Evolutionary conservation across 2,329 filamentous ascomycete species (phyloP), one percentile per base, ranked within the genome.

Genomic region (Fusarium mangiferae): DNA sequence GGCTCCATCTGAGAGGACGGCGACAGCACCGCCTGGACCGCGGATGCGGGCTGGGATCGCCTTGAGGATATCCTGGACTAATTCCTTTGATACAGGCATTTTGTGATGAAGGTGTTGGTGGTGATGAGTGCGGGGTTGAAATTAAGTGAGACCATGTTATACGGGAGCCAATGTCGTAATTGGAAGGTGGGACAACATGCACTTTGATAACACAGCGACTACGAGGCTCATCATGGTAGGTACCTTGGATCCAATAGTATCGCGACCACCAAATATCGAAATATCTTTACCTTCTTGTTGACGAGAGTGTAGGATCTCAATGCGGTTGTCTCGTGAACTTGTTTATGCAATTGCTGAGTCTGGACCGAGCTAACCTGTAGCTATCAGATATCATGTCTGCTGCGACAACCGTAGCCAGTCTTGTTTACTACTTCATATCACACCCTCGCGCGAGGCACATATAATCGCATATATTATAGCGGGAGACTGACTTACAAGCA

Each of bases 1-100:
- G 26, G 41, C 55, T 13, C 70, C 66, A 24, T 73, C 70, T 60
- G 67, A 61, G 41, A 73, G 41, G 3, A 73, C 66, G 20, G 70
- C 70, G 20, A 73, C 58, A 12, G 70, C 70, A 22, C 70, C 70
- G 8, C 70, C 70, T 54, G 70, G 70, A 22, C 70, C 70, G 39
- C 66, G 70, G 35, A 73, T 58, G 46, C 66, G 70, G 60, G 70
- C 59, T 39, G 70, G 70, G 24, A 62, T 57, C 20, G 42, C 20
- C 59, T 58, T 58, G 4, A 73, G 45, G 24, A 73, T 36, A 45
- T 61, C 42, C 8, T 66, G 48, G 46, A 73, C 70, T 28, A 55
- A 14, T 45, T 70, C 44, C 17, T 73, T 56, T 44, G 65, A 60
- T 20, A 73, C 52, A n/a, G 70, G 54, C 70, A 72, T 70, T 52